A percentile compares a stretch with the other conserved stretches of the same genome.
Conservation (phyloP, 495 filamentous ascomycete species). For the Penicillium robsamsonii region DNA sequence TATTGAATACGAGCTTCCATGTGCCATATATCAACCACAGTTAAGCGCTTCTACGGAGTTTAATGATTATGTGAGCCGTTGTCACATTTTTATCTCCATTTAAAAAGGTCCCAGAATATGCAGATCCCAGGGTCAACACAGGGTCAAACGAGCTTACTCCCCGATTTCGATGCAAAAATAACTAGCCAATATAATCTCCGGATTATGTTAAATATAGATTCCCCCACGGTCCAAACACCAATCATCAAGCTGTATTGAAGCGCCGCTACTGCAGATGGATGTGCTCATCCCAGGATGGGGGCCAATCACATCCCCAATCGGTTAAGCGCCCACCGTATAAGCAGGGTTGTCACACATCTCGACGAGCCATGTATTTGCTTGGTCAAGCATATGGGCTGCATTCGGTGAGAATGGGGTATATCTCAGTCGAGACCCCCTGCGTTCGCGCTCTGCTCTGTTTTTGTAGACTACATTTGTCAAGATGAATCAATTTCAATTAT, state of each 20-base stretch:
- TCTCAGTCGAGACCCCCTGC: constrained; percentile 24
- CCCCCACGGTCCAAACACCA: constrained; percentile 4
- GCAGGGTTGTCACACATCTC: constrained; percentile 27
- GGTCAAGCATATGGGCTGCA: constrained; percentile 4
- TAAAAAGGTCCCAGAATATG: background rate
- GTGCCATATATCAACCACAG: background rate
- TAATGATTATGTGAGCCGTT: background rate
- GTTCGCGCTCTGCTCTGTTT: constrained; percentile 8
- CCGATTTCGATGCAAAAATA: constrained; percentile 6
- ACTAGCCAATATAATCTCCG: background rate
- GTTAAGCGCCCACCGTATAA: constrained; percentile 27
- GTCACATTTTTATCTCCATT: too few species aligned
- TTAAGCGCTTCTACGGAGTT: background rate
- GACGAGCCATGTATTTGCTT: constrained; percentile 9
- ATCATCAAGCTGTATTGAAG: constrained; percentile 17
- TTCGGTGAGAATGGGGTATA: constrained; percentile 21
- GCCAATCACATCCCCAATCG: constrained; percentile 23
- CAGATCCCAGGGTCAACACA: background rate
- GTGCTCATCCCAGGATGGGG: constrained; percentile 16
- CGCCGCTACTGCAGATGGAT: constrained; percentile 23
- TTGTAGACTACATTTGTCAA: constrained; percentile 4
- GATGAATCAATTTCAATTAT: constrained; percentile 53
- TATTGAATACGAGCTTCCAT: background rate
- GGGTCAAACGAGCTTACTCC: constrained; percentile 5
- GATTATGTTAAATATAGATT: constrained; percentile 8